phyloP scores from a whole-genome alignment of 2,329 filamentous ascomycete species.

The Zymoseptoria pseudotritici region DNA sequence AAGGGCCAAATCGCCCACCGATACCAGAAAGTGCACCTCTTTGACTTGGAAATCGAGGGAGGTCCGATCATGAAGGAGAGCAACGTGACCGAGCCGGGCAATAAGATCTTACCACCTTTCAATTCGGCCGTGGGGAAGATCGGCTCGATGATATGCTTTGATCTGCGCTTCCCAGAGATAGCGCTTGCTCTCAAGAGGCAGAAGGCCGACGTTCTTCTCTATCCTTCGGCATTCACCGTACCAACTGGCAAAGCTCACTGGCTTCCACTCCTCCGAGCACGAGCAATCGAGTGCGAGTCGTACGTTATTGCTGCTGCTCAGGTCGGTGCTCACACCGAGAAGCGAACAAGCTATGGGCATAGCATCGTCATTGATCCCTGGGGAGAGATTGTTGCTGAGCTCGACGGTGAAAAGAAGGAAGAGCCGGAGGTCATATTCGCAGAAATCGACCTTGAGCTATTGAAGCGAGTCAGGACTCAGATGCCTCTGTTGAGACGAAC shows the following conservation, averaged over 20 bases:
- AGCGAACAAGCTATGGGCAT: conserved; percentile 74
- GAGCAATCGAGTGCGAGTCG: conserved; percentile 82
- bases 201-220: conserved; percentile 69
- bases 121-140: conserved; percentile 66
- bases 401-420: conserved; percentile 43
- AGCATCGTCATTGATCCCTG: conserved; percentile 82
- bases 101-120: conserved; percentile 59
- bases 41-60: conserved; percentile 55
- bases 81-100: conserved; percentile 61
- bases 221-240: conserved; percentile 85
- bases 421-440: conserved; percentile 38
- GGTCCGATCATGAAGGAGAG: conserved; percentile 57
- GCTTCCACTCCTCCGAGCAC: conserved; percentile 67
- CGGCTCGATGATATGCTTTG: conserved; percentile 82
- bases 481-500: conserved; percentile 31
- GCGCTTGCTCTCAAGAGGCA: conserved; percentile 58
- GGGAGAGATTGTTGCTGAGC: conserved; percentile 65
- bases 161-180: conserved; percentile 75
- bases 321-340: conserved; percentile 64
- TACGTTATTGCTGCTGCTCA: conserved; percentile 86
- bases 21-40: conserved; percentile 79
- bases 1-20: conserved; percentile 51
- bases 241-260: conserved; percentile 81
- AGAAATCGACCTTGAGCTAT: conserved; percentile 32
- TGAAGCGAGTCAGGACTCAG: conserved; percentile 32